A percentile compares a stretch with the other conserved stretches of the same genome.
phyloP scores from a whole-genome alignment of 2,329 filamentous ascomycete species.

The Westerdykella ornata region DNA sequence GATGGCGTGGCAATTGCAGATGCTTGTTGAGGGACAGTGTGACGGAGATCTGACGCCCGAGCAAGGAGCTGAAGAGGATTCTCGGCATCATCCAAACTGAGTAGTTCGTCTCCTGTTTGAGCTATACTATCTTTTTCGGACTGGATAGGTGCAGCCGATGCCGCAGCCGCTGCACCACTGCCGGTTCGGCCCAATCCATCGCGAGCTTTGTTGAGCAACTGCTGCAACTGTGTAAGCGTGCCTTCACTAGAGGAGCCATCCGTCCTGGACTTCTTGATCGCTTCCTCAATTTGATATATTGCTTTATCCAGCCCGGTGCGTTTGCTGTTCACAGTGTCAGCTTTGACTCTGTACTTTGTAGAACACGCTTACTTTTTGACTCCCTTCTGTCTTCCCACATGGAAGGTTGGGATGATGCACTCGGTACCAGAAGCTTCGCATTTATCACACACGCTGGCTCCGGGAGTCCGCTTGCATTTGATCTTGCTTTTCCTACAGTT shows the following conservation, averaged over 20 bases:
- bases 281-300: constrained; percentile 66
- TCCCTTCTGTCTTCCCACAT: constrained; percentile 66
- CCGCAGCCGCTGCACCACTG: constrained; percentile 7
- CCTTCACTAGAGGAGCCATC: constrained; percentile 17
- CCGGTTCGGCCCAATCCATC: constrained; percentile 12
- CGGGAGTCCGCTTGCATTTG: constrained; percentile 54
- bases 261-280: constrained; percentile 36
- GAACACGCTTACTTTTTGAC: constrained; percentile 59
- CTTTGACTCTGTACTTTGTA: background rate
- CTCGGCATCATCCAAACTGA: constrained; percentile 65
- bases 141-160: constrained; percentile 5
- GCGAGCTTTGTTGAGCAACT: constrained; percentile 46
- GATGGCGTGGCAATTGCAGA: constrained; percentile 24
- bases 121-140: constrained; percentile 22
- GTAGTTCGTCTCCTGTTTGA: constrained; percentile 35
- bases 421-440: constrained; percentile 54
- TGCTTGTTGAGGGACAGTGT: constrained; percentile 38
- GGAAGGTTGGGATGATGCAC: constrained; percentile 61
- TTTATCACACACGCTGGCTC: constrained; percentile 52
- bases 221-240: constrained; percentile 39
- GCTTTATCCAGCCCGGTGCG: constrained; percentile 68
- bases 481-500: constrained; percentile 63
- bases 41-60: constrained; percentile 61
- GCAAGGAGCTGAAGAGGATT: constrained; percentile 68
- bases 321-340: constrained; percentile 48